These are phyloP conservation scores for Nemophila menziesii DNA, from an alignment of 257 asterid species.

Conservation along the genomic window DNA sequence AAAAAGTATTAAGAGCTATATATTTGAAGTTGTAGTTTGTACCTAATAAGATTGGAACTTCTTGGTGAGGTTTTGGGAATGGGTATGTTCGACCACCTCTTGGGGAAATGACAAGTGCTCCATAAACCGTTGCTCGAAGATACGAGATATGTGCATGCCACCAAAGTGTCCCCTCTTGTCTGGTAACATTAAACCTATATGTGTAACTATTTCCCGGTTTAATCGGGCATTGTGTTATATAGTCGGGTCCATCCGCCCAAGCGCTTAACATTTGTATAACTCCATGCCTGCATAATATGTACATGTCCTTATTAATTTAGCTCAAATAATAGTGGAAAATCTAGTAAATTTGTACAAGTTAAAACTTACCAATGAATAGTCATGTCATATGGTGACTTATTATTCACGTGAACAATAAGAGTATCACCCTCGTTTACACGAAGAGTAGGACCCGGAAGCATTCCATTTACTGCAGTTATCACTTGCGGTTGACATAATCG, in stretches of 20 bases:
- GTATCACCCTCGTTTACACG: constrained; percentile 9
- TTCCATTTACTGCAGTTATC: constrained; percentile 15
- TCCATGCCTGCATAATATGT: constrained; percentile 15
- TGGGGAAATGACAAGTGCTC: background rate
- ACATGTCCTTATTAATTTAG: background rate
- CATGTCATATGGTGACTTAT: constrained; percentile 12
- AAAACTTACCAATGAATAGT: constrained; percentile 14
- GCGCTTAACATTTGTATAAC: constrained; percentile 10
- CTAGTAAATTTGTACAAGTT: background rate
- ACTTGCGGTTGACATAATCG: constrained; percentile 11
- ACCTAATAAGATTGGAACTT: background rate
- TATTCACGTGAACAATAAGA: constrained; percentile 13
- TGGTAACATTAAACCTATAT: background rate
- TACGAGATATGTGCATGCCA: background rate
- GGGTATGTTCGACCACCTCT: background rate
- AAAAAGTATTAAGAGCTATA: too few relatives aligned
- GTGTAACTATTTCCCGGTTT: background rate
- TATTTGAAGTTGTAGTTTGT: background rate
- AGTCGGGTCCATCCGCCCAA: constrained; percentile 18
- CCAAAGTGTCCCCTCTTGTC: background rate
- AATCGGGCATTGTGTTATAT: constrained; percentile 13
- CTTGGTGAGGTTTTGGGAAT: background rate
- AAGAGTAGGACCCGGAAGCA: constrained; percentile 16
- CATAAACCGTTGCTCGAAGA: constrained; percentile 1
- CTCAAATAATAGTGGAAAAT: background rate